Evolutionary conservation across 2,329 filamentous ascomycete genomes (phyloP), one percentile per base, ranked within the genome.

Genomic region (Oidium heveae): DNA sequence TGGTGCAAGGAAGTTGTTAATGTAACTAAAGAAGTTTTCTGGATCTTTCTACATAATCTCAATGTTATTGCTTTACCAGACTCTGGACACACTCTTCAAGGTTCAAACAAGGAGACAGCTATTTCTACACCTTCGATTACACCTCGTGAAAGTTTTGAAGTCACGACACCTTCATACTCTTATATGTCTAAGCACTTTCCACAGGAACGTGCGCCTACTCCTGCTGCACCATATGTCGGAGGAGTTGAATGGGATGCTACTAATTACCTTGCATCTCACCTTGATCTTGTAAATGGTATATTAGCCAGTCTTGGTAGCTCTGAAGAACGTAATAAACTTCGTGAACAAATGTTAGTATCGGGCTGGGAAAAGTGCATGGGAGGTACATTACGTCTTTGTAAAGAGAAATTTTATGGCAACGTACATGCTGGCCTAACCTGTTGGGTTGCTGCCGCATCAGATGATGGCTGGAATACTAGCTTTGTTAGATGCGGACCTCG

Each of bases 241-340:
- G 89, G 91, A 54, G 91, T 96, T 10, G 91, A 98, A 68, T 96
- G 91, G 91, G 91, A 96, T 65, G 91, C 91, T 2, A 96, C 91
- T 10, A 95, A 94, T 67, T 96, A 96, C 66, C 74, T 96, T 12
- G 86, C 89, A 18, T 85, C 84, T 0, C 89, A 98, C 63, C 74
- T 98, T 10, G 91, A 96, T 63, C 79, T 98, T 12, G 70, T 96
- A 62, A 98, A 96, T 63, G 89, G 86, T 33, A 78, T 96, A 55
- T 70, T 96, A 56, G 86, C 89, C 0, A 89, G 82, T 56, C 75
- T 91, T 0, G 82, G 85, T 0, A 81, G 80, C 0, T 61, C 65
- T 1, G 68, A 74, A 24, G 80, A 84, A 56, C 84, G 91, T 57
- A 95, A 94, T 67, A 65, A 69, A 0, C 74, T 96, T 12, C 82